A percentile compares a stretch with the other conserved stretches of the same genome.
phyloP scores from a whole-genome alignment of 202 grass and related monocot species.

The Zizania palustris region DNA sequence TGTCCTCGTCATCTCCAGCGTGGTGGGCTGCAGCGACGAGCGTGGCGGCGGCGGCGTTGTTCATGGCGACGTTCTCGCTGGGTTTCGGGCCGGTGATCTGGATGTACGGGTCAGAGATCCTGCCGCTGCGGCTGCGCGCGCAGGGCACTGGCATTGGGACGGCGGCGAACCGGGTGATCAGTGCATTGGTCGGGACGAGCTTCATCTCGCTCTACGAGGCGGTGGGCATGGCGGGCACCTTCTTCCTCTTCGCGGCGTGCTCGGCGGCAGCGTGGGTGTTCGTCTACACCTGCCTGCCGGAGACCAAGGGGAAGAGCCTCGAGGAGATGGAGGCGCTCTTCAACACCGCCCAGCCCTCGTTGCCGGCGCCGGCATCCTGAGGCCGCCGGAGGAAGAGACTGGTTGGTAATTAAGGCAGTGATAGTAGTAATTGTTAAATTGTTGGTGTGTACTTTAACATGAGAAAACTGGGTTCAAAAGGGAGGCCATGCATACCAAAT shows the following conservation, averaged over 20 bases:
- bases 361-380: neutral
- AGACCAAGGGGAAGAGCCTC: conserved; percentile 82
- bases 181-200: conserved; percentile 63
- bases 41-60: conserved; percentile 45
- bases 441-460: neutral
- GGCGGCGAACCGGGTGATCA: conserved; percentile 62
- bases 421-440: neutral
- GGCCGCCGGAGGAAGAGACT: neutral
- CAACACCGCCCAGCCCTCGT: neutral
- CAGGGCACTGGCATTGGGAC: conserved; percentile 71
- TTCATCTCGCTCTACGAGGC: conserved; percentile 82
- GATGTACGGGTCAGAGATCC: conserved; percentile 85
- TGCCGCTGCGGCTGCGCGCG: conserved; percentile 74
- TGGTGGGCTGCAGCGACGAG: conserved; percentile 45
- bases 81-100: conserved; percentile 77
- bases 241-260: conserved; percentile 66
- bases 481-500: neutral
- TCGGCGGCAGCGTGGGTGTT: conserved; percentile 54
- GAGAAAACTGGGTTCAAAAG: no score
- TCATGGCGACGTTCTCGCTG: conserved; percentile 71
- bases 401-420: neutral
- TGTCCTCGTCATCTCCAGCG: neutral
- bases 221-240: conserved; percentile 63
- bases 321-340: conserved; percentile 95
- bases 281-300: conserved; percentile 70